Evolutionary conservation across 345 rosid genomes (phyloP).

Genomic region (Gossypium australe): DNA sequence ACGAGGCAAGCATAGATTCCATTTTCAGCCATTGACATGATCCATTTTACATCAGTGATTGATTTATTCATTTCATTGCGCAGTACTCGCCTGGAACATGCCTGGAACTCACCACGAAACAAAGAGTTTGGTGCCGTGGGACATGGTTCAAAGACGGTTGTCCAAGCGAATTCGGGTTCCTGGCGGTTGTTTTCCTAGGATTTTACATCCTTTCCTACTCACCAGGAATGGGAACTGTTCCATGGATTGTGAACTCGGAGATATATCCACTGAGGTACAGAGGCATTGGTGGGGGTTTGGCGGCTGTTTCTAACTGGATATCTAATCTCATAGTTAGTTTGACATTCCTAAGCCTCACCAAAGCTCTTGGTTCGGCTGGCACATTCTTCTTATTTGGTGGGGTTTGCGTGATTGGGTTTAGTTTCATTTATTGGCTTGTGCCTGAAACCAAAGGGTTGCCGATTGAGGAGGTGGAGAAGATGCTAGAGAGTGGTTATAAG

Average conservation of each 20-base stretch:
- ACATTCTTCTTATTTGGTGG: constrained; percentile 64
- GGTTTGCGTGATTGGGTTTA: constrained; percentile 39
- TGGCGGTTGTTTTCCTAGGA: constrained; percentile 58
- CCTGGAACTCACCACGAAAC: constrained; percentile 26
- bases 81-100: constrained; percentile 76
- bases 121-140: constrained; percentile 32
- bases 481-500: constrained; percentile 49
- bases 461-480: constrained; percentile 75
- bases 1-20: constrained; percentile 27
- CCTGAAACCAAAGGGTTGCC: constrained; percentile 82
- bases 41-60: not conserved
- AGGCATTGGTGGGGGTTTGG: constrained; percentile 80
- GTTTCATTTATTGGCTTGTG: constrained; percentile 52
- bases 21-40: not conserved
- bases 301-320: constrained; percentile 71
- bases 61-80: not conserved
- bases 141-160: constrained; percentile 59
- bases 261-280: constrained; percentile 75
- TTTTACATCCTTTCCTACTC: constrained; percentile 62
- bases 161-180: constrained; percentile 77
- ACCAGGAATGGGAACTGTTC: constrained; percentile 86
- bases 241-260: constrained; percentile 90
- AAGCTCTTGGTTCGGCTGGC: constrained; percentile 54
- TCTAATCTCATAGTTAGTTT: constrained; percentile 66
- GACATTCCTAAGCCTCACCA: constrained; percentile 48